Conservation (phyloP, 805 yeast genomes). For the Candida silvatica region DNA sequence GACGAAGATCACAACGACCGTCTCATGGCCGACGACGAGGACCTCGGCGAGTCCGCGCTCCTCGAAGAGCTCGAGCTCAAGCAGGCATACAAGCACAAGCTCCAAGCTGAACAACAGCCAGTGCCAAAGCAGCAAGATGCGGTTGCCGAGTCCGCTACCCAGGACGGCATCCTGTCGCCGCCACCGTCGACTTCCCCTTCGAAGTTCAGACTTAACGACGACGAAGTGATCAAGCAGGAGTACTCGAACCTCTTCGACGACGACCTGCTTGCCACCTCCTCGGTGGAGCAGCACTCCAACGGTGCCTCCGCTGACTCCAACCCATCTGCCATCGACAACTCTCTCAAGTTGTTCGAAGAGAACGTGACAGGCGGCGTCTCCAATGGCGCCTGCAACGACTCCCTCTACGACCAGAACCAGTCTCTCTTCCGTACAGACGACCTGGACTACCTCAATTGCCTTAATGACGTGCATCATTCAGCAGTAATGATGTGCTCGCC, state of each 20-base stretch:
- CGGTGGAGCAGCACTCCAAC: not conserved
- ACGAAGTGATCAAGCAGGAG: conserved; percentile 16
- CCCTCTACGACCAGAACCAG: not conserved
- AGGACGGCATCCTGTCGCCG: conserved; percentile 15
- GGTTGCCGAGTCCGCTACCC: not conserved
- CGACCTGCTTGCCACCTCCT: conserved; percentile 6
- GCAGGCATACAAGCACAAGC: too few species aligned
- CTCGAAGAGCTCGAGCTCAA: not conserved
- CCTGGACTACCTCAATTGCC: conserved; percentile 25
- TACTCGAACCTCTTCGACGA: conserved; percentile 21
- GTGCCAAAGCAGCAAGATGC: not conserved
- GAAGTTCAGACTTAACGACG: conserved; percentile 19
- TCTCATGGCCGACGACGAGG: conserved; percentile 9
- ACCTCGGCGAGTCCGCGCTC: conserved; percentile 10
- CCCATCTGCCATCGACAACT: not conserved
- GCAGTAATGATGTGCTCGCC: conserved; percentile 28
- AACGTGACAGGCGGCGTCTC: not conserved
- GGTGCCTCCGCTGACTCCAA: conserved; percentile 3
- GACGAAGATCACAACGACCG: conserved; percentile 1
- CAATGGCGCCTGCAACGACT: not conserved
- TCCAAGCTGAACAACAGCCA: too few species aligned
- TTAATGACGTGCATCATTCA: conserved; percentile 33
- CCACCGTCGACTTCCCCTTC: conserved; percentile 25
- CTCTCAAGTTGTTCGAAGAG: conserved; percentile 1
- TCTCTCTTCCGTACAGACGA: conserved; percentile 4